Percentiles rank a stretch among this genome's conserved stretches.
Evolutionary conservation across 306 rosid species (phyloP).

Genomic region (Medicago lupulina): DNA sequence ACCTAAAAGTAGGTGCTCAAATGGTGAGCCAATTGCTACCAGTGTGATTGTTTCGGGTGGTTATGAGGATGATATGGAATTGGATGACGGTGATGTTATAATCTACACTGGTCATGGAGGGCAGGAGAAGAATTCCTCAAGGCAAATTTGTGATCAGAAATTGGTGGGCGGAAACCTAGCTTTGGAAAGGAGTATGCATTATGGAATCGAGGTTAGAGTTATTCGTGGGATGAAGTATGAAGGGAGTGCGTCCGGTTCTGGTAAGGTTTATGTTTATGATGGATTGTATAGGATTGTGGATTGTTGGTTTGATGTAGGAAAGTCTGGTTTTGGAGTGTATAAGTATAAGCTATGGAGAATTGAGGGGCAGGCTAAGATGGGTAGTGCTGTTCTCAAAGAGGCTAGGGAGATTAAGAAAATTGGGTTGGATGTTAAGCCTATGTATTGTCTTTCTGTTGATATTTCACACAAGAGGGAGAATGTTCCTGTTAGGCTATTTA

Average conservation of each 20-base stretch:
- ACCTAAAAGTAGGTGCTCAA: slow-evolving; percentile 75
- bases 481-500: slow-evolving; percentile 67
- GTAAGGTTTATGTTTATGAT: slow-evolving; percentile 89
- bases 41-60: slow-evolving; percentile 94
- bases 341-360: slow-evolving; percentile 79
- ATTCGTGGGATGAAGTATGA: slow-evolving; percentile 73
- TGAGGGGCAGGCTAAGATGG: slow-evolving; percentile 88
- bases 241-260: slow-evolving; percentile 54
- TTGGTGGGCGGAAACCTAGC: slow-evolving; percentile 90
- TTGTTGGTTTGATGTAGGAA: slow-evolving; percentile 91
- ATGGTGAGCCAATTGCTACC: slow-evolving; percentile 90
- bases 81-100: slow-evolving; percentile 78
- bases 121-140: slow-evolving; percentile 71
- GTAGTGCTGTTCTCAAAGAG: slow-evolving; percentile 66
- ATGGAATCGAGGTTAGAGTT: slow-evolving; percentile 88
- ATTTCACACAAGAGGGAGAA: slow-evolving; percentile 68
- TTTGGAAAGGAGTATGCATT: slow-evolving; percentile 88
- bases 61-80: slow-evolving; percentile 87
- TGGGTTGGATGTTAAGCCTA: slow-evolving; percentile 51
- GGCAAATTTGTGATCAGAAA: slow-evolving; percentile 77
- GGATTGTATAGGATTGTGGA: slow-evolving; percentile 76
- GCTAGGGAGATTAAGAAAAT: slow-evolving; percentile 58
- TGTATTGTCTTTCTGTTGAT: slow-evolving; percentile 70
- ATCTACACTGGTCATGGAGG: slow-evolving; percentile 95
- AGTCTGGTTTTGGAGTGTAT: slow-evolving; percentile 95